A percentile compares a stretch with the other conserved stretches of the same genome.
phyloP scores from a whole-genome alignment of 352 stramenopile genomes.

The Phytophthora tubulina region DNA sequence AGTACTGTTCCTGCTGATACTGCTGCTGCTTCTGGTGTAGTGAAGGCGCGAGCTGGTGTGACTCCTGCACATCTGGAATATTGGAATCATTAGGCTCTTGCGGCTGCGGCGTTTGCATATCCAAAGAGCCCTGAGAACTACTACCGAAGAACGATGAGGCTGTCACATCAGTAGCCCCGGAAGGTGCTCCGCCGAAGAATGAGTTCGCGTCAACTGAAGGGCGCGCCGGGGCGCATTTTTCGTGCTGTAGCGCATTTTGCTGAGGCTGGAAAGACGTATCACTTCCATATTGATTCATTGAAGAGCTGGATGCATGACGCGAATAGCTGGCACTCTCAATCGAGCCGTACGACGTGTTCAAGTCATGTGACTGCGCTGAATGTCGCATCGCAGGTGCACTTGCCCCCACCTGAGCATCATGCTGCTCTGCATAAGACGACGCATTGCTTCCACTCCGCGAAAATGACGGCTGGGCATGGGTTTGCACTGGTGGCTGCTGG shows the following conservation, averaged over 20 bases:
- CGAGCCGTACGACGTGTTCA: slow-evolving; percentile 32
- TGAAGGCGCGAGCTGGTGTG: slow-evolving; percentile 4
- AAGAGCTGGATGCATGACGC: slow-evolving; percentile 36
- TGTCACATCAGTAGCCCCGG: slow-evolving; percentile 21
- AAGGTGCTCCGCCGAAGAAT: slow-evolving; percentile 36
- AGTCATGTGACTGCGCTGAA: slow-evolving; percentile 23
- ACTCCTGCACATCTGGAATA: slow-evolving; percentile 10
- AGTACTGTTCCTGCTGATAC: slow-evolving; percentile 13
- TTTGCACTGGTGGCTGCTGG: slow-evolving; percentile 22
- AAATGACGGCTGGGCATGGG: slow-evolving; percentile 40
- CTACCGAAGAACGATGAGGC: slow-evolving; percentile 48
- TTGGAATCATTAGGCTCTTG: slow-evolving; percentile 10
- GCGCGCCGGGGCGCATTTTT: slow-evolving; percentile 4
- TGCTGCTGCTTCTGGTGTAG: slow-evolving; percentile 12
- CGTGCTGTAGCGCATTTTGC: slow-evolving; percentile 12
- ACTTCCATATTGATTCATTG: slow-evolving; percentile 34
- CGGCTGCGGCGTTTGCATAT: slow-evolving; percentile 17
- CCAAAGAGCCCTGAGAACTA: slow-evolving; percentile 30
- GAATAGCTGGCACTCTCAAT: slow-evolving; percentile 34
- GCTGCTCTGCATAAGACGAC: slow-evolving; percentile 48
- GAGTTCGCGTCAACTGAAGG: slow-evolving; percentile 29
- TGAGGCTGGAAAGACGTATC: slow-evolving; percentile 23
- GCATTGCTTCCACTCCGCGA: slow-evolving; percentile 47
- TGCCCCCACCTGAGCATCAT: slow-evolving; percentile 15
- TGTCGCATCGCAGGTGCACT: slow-evolving; percentile 17